Evolutionary conservation across 192 early-diverging fungal genomes (phyloP), one percentile per base, ranked within the genome.

Genomic region (Mortierella alpina): DNA sequence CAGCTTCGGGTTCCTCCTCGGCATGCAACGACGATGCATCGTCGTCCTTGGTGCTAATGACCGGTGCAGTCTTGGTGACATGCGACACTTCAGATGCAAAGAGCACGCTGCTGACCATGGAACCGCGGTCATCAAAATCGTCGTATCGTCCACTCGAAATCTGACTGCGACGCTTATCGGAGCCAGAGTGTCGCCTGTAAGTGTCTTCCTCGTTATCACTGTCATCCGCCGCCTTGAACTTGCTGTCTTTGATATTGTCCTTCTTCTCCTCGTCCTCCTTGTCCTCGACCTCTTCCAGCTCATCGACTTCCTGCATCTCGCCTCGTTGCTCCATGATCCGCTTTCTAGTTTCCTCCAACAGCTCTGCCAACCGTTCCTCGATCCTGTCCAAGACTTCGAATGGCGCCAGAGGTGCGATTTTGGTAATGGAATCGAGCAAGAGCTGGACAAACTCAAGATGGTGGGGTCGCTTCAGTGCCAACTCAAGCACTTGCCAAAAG

Each of bases 401-500:
- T 8, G 76, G 76, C 1, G 69, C 47, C 44, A 79, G 46, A 9
- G 76, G 76, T 5, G 64, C 57, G 39, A 79, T 72, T 42, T 70
- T 79, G 42, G 76, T 72, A 39, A 79, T 79, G 10, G 76, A 79
- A 9, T 72, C 69, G 18, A 79, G 31, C 31, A 79, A 57, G 7
- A 79, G 59, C 51, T 79, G 76, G 1, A 79, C 69, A 68, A 79
- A 79, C 12, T 79, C 76, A 0, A 79, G 64, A 47, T 79, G 76
- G 18, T 79, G 76, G 12, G 67, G 76, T 9, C 76, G 54, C 64
- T 79, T 79, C 59, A 79, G 50, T 5, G 76, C 76, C 40, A 79
- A 49, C 59, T 79, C 68, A 20, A 79, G 69, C 14, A 79, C 47
- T 47, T 79, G 76, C 76, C 76, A 79, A 17, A 79, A 67, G 49